Evolutionary conservation across 2,329 filamentous ascomycete species (phyloP).

Genomic region (Aspergillus vadensis): DNA sequence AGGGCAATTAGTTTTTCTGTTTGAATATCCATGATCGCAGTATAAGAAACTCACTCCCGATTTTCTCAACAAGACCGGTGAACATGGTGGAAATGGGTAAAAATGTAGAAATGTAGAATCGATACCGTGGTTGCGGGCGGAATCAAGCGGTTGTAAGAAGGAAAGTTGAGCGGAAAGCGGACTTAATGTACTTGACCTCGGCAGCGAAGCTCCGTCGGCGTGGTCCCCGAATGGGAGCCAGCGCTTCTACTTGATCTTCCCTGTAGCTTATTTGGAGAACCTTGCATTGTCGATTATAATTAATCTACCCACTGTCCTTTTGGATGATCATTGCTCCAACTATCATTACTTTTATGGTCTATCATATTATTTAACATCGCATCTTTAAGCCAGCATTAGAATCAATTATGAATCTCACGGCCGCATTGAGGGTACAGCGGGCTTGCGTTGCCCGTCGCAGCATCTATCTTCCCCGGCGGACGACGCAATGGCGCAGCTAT

Average conservation of each 20-base stretch:
- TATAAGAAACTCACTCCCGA: conserved; percentile 71
- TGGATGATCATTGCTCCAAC: too few relatives aligned
- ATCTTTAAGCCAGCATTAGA: not conserved
- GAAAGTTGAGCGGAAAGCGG: conserved; percentile 1
- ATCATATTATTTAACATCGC: not conserved
- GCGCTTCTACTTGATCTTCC: not conserved
- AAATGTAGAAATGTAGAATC: not conserved
- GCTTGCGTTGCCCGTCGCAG: conserved; percentile 22
- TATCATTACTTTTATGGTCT: conserved; percentile 3
- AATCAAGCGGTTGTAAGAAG: conserved; percentile 9
- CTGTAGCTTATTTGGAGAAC: not conserved
- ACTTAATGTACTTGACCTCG: conserved; percentile 2
- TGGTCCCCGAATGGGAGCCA: not conserved
- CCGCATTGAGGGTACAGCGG: conserved; percentile 25
- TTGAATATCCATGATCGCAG: not conserved
- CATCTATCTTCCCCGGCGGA: conserved; percentile 22
- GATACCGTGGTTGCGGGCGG: conserved; percentile 11
- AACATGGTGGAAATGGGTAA: conserved; percentile 66
- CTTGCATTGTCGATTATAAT: not conserved
- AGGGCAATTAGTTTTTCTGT: not conserved
- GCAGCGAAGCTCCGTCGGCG: not conserved
- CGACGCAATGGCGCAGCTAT: conserved; percentile 35
- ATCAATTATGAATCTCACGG: conserved; percentile 27
- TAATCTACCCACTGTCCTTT: not conserved
- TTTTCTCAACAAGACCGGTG: conserved; percentile 88